Evolutionary conservation across 2,329 filamentous ascomycete species (phyloP), one percentile per base, ranked within the genome.

Genomic region (Orbilia blumenaviensis): DNA sequence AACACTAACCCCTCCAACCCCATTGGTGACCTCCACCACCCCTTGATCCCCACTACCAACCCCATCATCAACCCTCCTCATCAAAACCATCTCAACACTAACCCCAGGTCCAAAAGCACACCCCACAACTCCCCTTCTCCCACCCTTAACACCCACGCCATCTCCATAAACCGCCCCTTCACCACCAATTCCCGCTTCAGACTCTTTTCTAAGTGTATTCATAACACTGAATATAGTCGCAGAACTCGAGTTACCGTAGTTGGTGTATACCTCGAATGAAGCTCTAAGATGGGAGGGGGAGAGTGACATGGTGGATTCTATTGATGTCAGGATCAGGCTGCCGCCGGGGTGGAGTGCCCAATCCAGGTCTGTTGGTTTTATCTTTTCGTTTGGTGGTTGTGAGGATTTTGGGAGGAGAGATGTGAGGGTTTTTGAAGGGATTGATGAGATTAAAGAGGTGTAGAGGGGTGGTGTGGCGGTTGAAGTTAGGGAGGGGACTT

Each of bases 321-420:
- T 88, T 0, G 89, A 89, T 0, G 88, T 85, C 1, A 92, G 83
- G 44, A 92, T 90, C 0, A 89, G 88, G 0, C 88, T 85, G 16
- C 90, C 90, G 3, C 90, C 90, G 0, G 90, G 90, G 79, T 92
- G 90, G 80, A 92, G 86, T 0, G 89, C 90, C 90, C 90, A 92
- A 83, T 92, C 90, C 78, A 91, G 91, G 73, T 90, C 87, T 0
- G 84, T 81, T 0, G 89, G 84, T 0, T 81, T 78, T n/a, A 81
- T n/a, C n/a, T n/a, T n/a, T n/a, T n/a, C n/a, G n/a, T n/a, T n/a
- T n/a, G n/a, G 80, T 2, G 60, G 10, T 10, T 18, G 25, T 1
- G 61, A 38, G 29, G 54, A 60, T 1, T 81, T 79, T 3, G 81
- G 80, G 0, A 87, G 86, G 1, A 88, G 81, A 0, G 82, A 77